A percentile compares a stretch with the other conserved stretches of the same genome.
Conservation (phyloP, 225 moss, liverwort and hornwort species). For the Sphagnum tenellum region DNA sequence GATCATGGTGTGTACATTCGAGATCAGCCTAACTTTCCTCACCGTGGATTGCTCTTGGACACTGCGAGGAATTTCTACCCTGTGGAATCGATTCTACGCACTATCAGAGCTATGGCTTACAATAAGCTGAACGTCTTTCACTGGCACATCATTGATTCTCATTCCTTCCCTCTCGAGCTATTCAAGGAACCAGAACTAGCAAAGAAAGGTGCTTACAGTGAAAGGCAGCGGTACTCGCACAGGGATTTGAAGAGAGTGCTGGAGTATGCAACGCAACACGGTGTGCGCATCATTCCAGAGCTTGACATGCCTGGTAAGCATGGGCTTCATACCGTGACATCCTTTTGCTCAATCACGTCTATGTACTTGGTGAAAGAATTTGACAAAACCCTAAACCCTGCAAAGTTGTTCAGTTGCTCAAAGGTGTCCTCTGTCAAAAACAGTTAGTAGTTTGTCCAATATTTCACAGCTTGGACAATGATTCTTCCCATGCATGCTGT, state of each 20-base stretch:
- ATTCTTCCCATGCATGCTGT: too few species aligned
- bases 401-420: too few species aligned
- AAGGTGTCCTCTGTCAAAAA: too few species aligned
- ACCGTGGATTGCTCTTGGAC: constrained; percentile 46
- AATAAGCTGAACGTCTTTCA: constrained; percentile 69
- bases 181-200: constrained; percentile 41
- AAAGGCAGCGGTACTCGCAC: constrained; percentile 24
- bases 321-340: too few species aligned
- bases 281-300: constrained; percentile 67
- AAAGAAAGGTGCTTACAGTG: constrained; percentile 34
- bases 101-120: constrained; percentile 46
- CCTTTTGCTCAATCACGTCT: too few species aligned
- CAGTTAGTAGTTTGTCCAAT: too few species aligned
- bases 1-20: constrained; percentile 26
- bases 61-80: constrained; percentile 49
- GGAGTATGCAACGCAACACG: constrained; percentile 37
- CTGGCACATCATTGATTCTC: constrained; percentile 68
- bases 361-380: too few species aligned
- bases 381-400: too few species aligned
- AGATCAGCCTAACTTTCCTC: constrained; percentile 33
- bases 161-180: constrained; percentile 57
- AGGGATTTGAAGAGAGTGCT: constrained; percentile 25
- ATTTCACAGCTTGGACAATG: too few species aligned
- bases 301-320: constrained; percentile 66
- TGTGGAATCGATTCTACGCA: constrained; percentile 32